Base-by-base conservation (phyloP, 495 filamentous ascomycete species). In the Monascus purpureus region DNA sequence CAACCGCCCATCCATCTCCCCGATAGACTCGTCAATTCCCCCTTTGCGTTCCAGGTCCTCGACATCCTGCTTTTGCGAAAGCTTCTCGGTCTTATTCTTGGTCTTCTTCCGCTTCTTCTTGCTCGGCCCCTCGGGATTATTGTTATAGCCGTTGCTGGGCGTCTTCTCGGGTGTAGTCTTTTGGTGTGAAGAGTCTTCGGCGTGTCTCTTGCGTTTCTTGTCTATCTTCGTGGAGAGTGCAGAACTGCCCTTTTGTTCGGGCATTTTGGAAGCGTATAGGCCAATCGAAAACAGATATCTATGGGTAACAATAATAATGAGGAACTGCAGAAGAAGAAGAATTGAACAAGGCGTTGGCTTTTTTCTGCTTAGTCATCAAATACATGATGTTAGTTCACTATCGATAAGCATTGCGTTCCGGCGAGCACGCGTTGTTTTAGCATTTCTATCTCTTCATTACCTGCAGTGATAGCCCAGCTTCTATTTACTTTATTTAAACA, bases 1-100 rank as follows among this genome's bases (percentile, higher is more conserved):
- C 22, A 96, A 59, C 34, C 70, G 68, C 29, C 69, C 75, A 40
- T 93, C 81, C 75, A 97, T 82, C 20, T 72, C 67, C 17, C 73
- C 72, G 49, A 95, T 83, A 0, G 79, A 76, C 40, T 69, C 69
- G 52, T 95, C 88, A 35, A 94, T 55, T n/a, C 75, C 72, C n/a
- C 54, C 52, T 32, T 65, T 57, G n/a, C 62, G 52, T 35, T 80
- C 68, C 8, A 69, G 42, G 36, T 77, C 66, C 25, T 73, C 50
- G 26, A 71, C 62, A 31, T 72, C 68, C 12, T 77, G 69, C n/a
- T 76, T 61, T 20, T 67, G 57, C 8, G 65, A 55, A 1, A 22
- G 20, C 9, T 9, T 9, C 4, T 53, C 34, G 25, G 55, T 53
- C 33, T 66, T 65, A 33, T 59, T 57, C 30, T 57, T 66, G 29